Percentiles rank a stretch among this genome's conserved stretches.
Conservation (phyloP, 805 yeast genomes). For the Wickerhamiella dianesei region DNA sequence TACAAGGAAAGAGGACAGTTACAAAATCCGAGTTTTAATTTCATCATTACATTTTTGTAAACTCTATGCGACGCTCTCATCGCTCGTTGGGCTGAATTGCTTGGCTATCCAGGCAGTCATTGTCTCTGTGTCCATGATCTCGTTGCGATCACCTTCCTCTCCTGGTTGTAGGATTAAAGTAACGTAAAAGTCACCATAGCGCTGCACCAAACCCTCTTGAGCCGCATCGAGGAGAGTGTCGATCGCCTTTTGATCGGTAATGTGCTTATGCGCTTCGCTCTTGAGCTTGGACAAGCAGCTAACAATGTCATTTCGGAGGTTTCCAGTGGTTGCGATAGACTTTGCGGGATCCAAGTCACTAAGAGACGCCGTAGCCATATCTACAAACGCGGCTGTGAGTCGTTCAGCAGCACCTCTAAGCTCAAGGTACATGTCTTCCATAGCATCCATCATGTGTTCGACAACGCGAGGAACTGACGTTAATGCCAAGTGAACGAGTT, state of each 20-base stretch:
- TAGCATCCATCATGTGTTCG: slow-evolving; percentile 68
- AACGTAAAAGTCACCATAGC: slow-evolving; percentile 40
- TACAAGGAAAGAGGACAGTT: no score
- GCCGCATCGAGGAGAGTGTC: slow-evolving; percentile 49
- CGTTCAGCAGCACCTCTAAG: slow-evolving; percentile 46
- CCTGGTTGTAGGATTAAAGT: neutral
- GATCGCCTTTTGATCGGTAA: slow-evolving; percentile 37
- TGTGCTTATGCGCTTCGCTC: neutral
- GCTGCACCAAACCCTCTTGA: slow-evolving; percentile 43
- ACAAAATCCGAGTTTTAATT: no score
- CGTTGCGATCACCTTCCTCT: neutral
- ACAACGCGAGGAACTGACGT: slow-evolving; percentile 70
- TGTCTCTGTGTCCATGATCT: neutral
- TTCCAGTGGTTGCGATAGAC: neutral
- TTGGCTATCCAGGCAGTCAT: neutral
- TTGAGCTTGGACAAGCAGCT: neutral
- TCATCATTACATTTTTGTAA: neutral
- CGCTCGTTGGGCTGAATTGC: neutral
- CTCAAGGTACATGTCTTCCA: slow-evolving; percentile 57
- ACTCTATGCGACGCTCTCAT: neutral
- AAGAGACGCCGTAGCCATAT: neutral
- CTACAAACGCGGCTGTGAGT: slow-evolving; percentile 7
- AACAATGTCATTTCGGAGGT: neutral
- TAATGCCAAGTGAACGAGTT: slow-evolving; percentile 38
- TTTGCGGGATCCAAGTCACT: neutral